phyloP scores from a whole-genome alignment of 495 filamentous ascomycete genomes.

The Annulohypoxylon moriforme region DNA sequence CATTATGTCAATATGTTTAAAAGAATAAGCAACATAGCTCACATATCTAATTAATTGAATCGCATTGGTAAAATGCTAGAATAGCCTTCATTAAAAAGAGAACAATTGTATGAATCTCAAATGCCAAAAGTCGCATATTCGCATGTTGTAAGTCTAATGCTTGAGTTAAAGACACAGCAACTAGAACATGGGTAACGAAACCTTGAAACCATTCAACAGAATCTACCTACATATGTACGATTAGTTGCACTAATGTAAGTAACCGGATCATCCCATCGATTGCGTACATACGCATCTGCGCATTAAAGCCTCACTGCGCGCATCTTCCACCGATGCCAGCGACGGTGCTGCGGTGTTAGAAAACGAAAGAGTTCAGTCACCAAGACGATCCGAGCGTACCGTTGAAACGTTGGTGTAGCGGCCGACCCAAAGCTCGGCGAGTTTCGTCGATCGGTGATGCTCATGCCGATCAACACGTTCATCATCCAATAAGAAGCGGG shows the following conservation, averaged over 20 bases:
- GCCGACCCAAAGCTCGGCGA: conserved; percentile 18
- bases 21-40: background rate
- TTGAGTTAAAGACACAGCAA: background rate
- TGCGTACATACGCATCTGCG: conserved; percentile 2
- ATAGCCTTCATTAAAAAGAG: too few species aligned
- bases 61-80: background rate
- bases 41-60: too few species aligned
- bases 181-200: background rate
- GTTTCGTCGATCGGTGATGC: conserved; percentile 26
- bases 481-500: conserved; percentile 23
- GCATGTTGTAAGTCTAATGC: too few species aligned
- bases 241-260: conserved; percentile 10
- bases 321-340: background rate
- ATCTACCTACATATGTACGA: too few species aligned
- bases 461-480: conserved; percentile 19
- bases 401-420: conserved; percentile 39
- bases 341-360: background rate
- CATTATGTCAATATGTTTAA: background rate
- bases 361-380: conserved; percentile 5
- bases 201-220: background rate
- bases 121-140: background rate
- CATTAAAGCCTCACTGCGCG: background rate
- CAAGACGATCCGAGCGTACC: conserved; percentile 29
- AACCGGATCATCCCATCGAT: conserved; percentile 1
- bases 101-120: background rate